Evolutionary conservation across 805 yeast genomes (phyloP), one percentile per base, ranked within the genome.

Genomic region (Candida incommunis): DNA sequence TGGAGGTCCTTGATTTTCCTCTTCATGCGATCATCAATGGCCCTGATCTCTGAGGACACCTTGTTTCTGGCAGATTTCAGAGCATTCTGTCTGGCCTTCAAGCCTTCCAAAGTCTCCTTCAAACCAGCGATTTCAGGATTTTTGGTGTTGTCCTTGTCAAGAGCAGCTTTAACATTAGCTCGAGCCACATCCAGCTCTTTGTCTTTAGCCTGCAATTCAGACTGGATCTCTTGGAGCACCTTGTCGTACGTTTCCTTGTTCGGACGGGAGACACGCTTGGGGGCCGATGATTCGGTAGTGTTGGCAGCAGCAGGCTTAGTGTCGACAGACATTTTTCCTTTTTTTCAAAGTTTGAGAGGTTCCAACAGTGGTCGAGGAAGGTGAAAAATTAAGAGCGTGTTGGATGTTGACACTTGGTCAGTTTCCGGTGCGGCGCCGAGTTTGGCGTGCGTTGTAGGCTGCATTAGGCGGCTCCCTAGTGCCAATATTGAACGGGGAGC

Each of bases 1-100:
- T 77, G 81, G 55, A 90, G 74, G 54, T 87, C 95, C 50, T 68
- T 66, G 55, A 79, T 74, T 68, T 80, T 82, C 65, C 80, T 78
- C 72, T 84, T 83, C 65, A 85, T 67, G 46, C 69, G 69, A 46
- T 72, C 66, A 56, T 92, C 96, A 50, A 79, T 64, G 37, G 69
- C 69, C 63, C 77, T 81, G 60, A 90, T 75, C 65, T 81, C 84
- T 49, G 80, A 84, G 54, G 68, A 50, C 62, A 65, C 59, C 35
- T 64, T 54, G 50, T 62, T 66, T 61, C 75, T 69, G 50, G 69
- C 64, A 41, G 58, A 54, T 58, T 73, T 74, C 52, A 71, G 63
- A 50, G 65, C 64, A 52, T 64, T 65, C 57, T 68, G 68, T 50
- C 73, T 62, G 45, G 61, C 67, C 47, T 65, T 66, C 47, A 74